Conservation (phyloP, 2,329 filamentous ascomycete species). For the Neonectria neomacrospora region DNA sequence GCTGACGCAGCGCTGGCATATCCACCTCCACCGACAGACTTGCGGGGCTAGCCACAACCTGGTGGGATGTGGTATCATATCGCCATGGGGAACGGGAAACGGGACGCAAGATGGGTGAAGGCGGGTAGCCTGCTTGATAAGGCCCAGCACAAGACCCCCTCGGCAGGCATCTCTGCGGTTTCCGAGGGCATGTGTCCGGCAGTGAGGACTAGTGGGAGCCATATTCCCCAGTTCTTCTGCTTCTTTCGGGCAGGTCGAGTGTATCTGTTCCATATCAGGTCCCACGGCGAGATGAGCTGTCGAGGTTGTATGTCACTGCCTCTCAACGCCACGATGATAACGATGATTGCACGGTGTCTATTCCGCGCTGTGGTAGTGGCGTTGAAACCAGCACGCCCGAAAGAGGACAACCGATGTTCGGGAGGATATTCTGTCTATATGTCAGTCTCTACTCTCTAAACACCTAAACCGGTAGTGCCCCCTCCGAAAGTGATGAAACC, state of each 20-base stretch:
- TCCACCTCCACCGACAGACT: slow-evolving; percentile 15
- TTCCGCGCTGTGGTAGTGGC: background rate
- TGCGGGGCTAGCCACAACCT: slow-evolving; percentile 19
- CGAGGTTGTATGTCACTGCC: background rate
- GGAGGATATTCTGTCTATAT: background rate
- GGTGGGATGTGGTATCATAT: slow-evolving; percentile 8
- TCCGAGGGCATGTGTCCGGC: background rate
- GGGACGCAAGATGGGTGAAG: background rate
- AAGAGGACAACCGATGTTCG: background rate
- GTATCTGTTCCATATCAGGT: background rate
- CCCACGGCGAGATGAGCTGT: background rate
- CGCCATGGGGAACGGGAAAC: background rate
- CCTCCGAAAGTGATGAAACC: slow-evolving; percentile 1
- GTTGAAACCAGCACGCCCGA: slow-evolving; percentile 12
- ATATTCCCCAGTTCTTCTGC: slow-evolving; percentile 6
- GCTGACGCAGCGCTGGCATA: slow-evolving; percentile 10
- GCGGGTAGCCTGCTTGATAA: slow-evolving; percentile 7
- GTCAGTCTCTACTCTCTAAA: no score
- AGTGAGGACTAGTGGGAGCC: slow-evolving; percentile 1
- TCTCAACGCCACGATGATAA: slow-evolving; percentile 15
- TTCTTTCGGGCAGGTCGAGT: slow-evolving; percentile 7
- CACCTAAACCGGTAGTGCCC: background rate
- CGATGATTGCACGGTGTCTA: background rate
- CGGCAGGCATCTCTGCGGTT: slow-evolving; percentile 4
- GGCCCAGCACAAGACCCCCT: background rate